Conservation (phyloP, 2,329 filamentous ascomycete genomes). For the Penicillium corylophilum region DNA sequence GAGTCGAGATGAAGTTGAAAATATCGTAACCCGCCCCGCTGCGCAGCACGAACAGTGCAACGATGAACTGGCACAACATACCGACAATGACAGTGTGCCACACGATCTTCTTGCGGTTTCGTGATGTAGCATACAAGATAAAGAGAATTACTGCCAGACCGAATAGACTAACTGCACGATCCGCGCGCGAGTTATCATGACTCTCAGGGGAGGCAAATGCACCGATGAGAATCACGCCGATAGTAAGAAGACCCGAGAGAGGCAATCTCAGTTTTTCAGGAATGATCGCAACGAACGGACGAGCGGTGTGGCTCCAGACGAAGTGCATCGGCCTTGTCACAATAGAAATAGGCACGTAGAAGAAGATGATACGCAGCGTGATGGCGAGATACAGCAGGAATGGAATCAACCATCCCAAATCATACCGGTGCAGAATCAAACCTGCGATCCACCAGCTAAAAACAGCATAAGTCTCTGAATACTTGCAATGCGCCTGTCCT, state of each 20-base stretch:
- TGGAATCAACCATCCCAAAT: slow-evolving; percentile 78
- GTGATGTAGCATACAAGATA: slow-evolving; percentile 68
- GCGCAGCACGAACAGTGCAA: slow-evolving; percentile 83
- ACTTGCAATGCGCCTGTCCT: background rate
- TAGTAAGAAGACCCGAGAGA: slow-evolving; percentile 61
- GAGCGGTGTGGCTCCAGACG: slow-evolving; percentile 66
- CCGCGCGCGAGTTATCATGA: slow-evolving; percentile 72
- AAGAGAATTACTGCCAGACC: slow-evolving; percentile 71
- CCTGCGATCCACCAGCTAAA: slow-evolving; percentile 73
- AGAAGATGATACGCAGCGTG: slow-evolving; percentile 69
- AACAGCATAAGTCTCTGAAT: slow-evolving; percentile 12
- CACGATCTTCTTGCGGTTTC: slow-evolving; percentile 57
- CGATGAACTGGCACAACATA: slow-evolving; percentile 83
- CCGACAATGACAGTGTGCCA: slow-evolving; percentile 85
- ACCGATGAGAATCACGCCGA: slow-evolving; percentile 74
- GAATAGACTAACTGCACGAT: slow-evolving; percentile 77
- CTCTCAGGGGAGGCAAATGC: slow-evolving; percentile 71
- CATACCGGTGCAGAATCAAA: slow-evolving; percentile 67
- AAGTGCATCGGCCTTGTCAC: slow-evolving; percentile 66
- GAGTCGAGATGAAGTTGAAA: slow-evolving; percentile 79
- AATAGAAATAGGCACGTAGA: slow-evolving; percentile 68
- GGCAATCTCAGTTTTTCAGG: slow-evolving; percentile 66
- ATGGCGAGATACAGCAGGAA: slow-evolving; percentile 79
- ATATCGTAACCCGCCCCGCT: slow-evolving; percentile 82
- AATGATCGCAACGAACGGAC: slow-evolving; percentile 59